phyloP scores from a whole-genome alignment of 306 rosid genomes.

The Prunus mira region DNA sequence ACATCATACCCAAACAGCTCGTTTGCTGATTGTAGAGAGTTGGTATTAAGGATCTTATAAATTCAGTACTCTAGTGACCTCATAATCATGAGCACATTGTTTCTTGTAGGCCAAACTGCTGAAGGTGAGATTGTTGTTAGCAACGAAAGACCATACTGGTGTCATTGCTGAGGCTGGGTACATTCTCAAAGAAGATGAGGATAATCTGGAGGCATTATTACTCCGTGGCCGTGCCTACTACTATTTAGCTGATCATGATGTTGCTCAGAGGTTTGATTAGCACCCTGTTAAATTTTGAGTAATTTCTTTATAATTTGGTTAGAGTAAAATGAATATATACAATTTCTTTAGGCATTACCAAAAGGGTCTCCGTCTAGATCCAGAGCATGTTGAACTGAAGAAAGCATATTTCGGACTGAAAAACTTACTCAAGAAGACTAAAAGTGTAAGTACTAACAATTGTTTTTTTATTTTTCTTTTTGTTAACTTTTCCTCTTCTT shows the following conservation, averaged over 20 bases:
- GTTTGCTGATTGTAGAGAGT: slow-evolving; percentile 8
- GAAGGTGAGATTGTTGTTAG: slow-evolving; percentile 69
- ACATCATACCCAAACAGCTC: slow-evolving; percentile 2
- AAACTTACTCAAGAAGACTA: slow-evolving; percentile 85
- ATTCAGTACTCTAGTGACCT: slow-evolving; percentile 10
- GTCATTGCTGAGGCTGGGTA: slow-evolving; percentile 75
- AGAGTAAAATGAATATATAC: not conserved
- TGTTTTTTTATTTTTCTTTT: slow-evolving; percentile 4
- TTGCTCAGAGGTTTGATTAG: slow-evolving; percentile 71
- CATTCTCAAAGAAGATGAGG: slow-evolving; percentile 91
- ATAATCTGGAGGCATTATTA: slow-evolving; percentile 76
- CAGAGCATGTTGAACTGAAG: slow-evolving; percentile 89
- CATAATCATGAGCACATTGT: slow-evolving; percentile 21
- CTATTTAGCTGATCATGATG: slow-evolving; percentile 97
- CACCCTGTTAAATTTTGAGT: slow-evolving; percentile 16
- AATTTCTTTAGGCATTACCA: slow-evolving; percentile 80
- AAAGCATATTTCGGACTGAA: slow-evolving; percentile 94
- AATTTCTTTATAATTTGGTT: not conserved
- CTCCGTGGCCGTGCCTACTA: slow-evolving; percentile 94
- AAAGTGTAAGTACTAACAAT: slow-evolving; percentile 55
- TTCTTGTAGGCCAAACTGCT: slow-evolving; percentile 79
- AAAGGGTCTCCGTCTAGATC: slow-evolving; percentile 96
- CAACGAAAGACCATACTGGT: slow-evolving; percentile 71
- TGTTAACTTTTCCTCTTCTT: slow-evolving; percentile 6
- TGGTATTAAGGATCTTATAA: slow-evolving; percentile 14